Conservation (phyloP, 371 early-diverging fungal species). For the Mortierella sp. region DNA sequence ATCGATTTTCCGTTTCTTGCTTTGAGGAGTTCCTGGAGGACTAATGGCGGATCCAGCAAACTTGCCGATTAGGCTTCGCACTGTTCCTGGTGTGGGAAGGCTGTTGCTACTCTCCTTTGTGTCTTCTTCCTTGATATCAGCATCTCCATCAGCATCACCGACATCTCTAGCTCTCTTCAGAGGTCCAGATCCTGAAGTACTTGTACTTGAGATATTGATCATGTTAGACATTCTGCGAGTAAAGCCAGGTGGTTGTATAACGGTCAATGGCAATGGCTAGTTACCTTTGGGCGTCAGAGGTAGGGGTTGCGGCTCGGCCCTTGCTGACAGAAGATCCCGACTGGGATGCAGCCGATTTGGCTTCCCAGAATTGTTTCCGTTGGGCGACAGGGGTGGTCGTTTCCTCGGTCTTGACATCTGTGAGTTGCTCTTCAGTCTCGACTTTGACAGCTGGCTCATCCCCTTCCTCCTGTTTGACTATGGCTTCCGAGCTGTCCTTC, state of each 20-base stretch:
- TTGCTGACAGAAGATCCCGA: constrained; percentile 28
- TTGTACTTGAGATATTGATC: too few relatives aligned
- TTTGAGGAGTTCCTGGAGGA: constrained; percentile 21
- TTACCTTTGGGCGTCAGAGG: not conserved
- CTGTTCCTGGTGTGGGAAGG: constrained; percentile 38
- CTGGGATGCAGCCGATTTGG: constrained; percentile 19
- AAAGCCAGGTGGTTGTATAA: not conserved
- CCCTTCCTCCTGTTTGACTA: constrained; percentile 9
- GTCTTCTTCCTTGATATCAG: constrained; percentile 14
- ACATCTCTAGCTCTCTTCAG: constrained; percentile 20
- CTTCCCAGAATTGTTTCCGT: constrained; percentile 43
- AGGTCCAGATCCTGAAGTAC: too few relatives aligned
- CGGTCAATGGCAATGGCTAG: too few relatives aligned
- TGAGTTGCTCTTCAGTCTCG: not conserved
- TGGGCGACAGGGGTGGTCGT: constrained; percentile 18
- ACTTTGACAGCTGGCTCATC: not conserved
- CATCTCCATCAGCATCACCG: constrained; percentile 8
- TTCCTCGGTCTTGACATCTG: constrained; percentile 18
- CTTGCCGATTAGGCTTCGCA: constrained; percentile 33
- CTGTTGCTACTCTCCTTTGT: constrained; percentile 1
- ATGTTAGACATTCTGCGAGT: not conserved
- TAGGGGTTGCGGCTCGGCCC: not conserved
- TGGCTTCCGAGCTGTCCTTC: not conserved
- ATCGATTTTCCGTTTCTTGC: constrained; percentile 26
- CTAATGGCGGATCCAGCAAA: constrained; percentile 43